These are phyloP conservation scores for Mucor indicus DNA, from an alignment of 371 early-diverging fungal genomes.

Conservation along the genomic window DNA sequence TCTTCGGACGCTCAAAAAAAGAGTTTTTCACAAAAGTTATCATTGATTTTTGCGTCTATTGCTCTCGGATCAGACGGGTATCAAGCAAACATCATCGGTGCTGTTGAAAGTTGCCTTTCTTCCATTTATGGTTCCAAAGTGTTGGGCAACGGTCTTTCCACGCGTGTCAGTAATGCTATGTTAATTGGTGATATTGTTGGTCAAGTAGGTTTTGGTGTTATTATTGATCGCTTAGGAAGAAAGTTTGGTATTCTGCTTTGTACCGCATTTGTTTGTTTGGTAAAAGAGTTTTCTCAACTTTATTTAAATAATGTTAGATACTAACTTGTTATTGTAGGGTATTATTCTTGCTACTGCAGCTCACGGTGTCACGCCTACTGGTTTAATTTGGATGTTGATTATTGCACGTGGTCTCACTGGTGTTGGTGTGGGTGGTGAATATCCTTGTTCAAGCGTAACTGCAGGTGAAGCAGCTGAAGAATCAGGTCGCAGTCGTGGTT, in stretches of 20 bases:
- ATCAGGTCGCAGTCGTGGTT: conserved; percentile 44
- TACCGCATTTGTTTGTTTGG: conserved; percentile 35
- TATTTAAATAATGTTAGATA: too few relatives aligned
- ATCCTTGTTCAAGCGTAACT: conserved; percentile 52
- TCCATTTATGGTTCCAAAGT: too few relatives aligned
- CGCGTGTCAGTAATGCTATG: conserved; percentile 35
- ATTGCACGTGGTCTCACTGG: conserved; percentile 52
- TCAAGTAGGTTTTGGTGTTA: conserved; percentile 32
- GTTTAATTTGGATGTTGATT: conserved; percentile 57
- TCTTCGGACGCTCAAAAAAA: too few relatives aligned
- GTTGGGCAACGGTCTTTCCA: conserved; percentile 22
- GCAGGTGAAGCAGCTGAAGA: conserved; percentile 60
- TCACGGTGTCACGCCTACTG: conserved; percentile 28
- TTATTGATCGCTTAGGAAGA: conserved; percentile 43
- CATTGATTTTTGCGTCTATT: too few relatives aligned
- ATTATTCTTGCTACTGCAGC: conserved; percentile 40
- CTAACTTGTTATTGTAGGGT: conserved; percentile 13
- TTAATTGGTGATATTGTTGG: conserved; percentile 44
- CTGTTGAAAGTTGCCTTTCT: too few relatives aligned
- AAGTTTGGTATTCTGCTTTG: conserved; percentile 37
- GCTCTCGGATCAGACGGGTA: too few relatives aligned
- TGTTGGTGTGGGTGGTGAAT: conserved; percentile 50
- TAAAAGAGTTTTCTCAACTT: too few relatives aligned
- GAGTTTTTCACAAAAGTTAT: too few relatives aligned
- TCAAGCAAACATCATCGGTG: too few relatives aligned